A percentile compares a stretch with the other conserved stretches of the same genome.
These are phyloP conservation scores for Jamesozyma gamospora DNA, from an alignment of 805 yeast species.

Conservation along the genomic window DNA sequence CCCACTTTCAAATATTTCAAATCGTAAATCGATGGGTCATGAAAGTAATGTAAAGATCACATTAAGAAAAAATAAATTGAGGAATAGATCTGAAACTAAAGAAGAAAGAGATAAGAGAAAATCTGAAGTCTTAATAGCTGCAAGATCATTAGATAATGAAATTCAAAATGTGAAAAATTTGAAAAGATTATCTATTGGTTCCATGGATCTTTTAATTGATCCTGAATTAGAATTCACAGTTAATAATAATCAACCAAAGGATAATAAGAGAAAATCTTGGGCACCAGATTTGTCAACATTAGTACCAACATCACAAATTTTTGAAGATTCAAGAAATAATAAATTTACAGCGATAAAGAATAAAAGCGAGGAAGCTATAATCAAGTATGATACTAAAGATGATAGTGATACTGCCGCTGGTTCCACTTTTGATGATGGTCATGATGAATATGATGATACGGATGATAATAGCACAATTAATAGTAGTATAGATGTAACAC, in stretches of 20 bases:
- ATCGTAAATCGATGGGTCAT: not conserved
- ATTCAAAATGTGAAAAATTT: conserved; percentile 62
- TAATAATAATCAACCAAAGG: conserved; percentile 15
- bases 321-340: not conserved
- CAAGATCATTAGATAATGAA: conserved; percentile 67
- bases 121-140: conserved; percentile 48
- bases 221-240: conserved; percentile 55
- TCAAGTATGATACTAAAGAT: too few relatives aligned
- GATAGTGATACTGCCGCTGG: not conserved
- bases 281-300: conserved; percentile 1
- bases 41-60: not conserved
- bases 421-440: not conserved
- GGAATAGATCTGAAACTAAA: not conserved
- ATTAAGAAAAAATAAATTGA: conserved; percentile 2
- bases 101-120: conserved; percentile 27
- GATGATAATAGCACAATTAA: conserved; percentile 14
- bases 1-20: not conserved
- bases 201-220: conserved; percentile 42
- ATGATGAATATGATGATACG: conserved; percentile 3
- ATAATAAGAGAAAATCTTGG: conserved; percentile 12
- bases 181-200: conserved; percentile 64
- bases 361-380: too few relatives aligned
- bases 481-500: conserved; percentile 18
- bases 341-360: too few relatives aligned
- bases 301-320: not conserved